Conservation (phyloP, 208 protist genomes). For the Wallacemonas rigidus region DNA sequence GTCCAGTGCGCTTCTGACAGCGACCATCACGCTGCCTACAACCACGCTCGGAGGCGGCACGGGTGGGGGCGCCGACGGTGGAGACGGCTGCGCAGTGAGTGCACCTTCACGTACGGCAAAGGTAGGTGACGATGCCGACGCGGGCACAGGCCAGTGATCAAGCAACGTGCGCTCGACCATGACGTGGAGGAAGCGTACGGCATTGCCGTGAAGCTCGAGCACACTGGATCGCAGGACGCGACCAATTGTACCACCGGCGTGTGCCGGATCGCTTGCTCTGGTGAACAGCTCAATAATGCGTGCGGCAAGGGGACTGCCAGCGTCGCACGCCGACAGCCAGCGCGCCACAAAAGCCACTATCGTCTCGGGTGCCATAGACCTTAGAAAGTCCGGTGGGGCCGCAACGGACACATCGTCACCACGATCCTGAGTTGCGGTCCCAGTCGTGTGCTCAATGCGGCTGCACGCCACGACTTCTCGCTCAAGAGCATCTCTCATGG, state of each 20-base stretch:
- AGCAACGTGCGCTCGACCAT: background rate
- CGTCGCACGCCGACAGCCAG: slow-evolving; percentile 11
- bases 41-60: background rate
- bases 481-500: slow-evolving; percentile 5
- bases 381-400: background rate
- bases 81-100: background rate
- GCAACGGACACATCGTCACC: background rate
- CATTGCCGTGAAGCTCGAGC: slow-evolving; percentile 8
- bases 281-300: background rate
- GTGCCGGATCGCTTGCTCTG: background rate
- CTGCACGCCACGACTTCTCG: background rate
- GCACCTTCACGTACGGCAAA: too few relatives aligned
- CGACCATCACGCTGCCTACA: background rate
- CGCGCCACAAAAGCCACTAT: slow-evolving; percentile 6
- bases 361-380: background rate
- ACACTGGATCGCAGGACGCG: background rate
- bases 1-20: too few relatives aligned
- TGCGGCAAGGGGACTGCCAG: background rate
- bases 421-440: background rate
- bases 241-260: background rate
- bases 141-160: background rate
- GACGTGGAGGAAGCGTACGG: slow-evolving; percentile 7
- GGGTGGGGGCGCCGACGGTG: background rate
- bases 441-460: too few relatives aligned
- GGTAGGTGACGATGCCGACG: too few relatives aligned